phyloP scores from a whole-genome alignment of 805 yeast species.

The Priceomyces castillae region DNA sequence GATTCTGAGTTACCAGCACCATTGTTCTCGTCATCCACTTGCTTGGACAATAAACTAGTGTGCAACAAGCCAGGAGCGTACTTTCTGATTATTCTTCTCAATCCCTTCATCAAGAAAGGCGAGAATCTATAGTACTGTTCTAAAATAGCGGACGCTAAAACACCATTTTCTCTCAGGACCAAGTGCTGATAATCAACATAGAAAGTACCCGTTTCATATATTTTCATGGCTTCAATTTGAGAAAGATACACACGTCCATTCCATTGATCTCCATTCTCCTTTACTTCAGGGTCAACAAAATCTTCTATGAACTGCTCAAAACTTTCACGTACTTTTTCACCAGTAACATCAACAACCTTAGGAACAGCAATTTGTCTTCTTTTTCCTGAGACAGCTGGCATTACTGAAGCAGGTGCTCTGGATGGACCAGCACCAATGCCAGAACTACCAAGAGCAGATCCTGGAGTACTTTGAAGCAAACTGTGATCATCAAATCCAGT shows the following conservation, averaged over 20 bases:
- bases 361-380: constrained; percentile 69
- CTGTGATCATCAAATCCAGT: constrained; percentile 25
- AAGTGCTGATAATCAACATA: constrained; percentile 85
- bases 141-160: constrained; percentile 80
- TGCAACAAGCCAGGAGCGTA: constrained; percentile 67
- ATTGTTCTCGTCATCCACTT: constrained; percentile 27
- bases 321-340: constrained; percentile 88
- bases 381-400: constrained; percentile 34
- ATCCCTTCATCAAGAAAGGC: constrained; percentile 77
- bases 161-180: constrained; percentile 73
- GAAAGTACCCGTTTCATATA: constrained; percentile 70
- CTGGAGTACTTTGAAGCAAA: constrained; percentile 14
- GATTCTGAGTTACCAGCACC: constrained; percentile 25
- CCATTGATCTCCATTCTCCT: constrained; percentile 33
- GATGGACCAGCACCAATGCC: neutral
- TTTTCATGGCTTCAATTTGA: constrained; percentile 78
- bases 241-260: constrained; percentile 66
- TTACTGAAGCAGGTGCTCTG: constrained; percentile 11
- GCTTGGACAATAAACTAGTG: constrained; percentile 42
- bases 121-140: constrained; percentile 91
- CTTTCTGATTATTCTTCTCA: constrained; percentile 67
- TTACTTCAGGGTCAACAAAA: constrained; percentile 42
- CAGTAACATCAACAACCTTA: constrained; percentile 85
- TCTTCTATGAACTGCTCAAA: constrained; percentile 82
- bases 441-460: constrained; percentile 4